Evolutionary conservation across 176 grass and related monocot species (phyloP).

Genomic region (Tillandsia fasciculata): DNA sequence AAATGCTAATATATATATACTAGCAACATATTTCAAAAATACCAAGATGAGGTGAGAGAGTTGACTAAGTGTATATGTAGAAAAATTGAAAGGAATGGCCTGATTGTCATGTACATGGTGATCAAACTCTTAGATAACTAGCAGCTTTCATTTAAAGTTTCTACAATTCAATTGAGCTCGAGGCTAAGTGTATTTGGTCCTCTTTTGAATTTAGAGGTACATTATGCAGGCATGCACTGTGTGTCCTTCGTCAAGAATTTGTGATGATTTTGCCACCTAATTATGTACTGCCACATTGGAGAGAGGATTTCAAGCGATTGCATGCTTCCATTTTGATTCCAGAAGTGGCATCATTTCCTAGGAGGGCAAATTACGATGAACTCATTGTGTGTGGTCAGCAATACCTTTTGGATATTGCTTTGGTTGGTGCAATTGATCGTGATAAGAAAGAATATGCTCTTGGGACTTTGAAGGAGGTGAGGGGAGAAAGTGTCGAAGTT

Average conservation of each 20-base stretch:
- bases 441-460: conserved; percentile 6
- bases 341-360: neutral
- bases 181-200: neutral
- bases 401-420: neutral
- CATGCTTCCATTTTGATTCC: neutral
- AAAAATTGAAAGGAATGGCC: conserved; percentile 2
- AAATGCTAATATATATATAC: conserved; percentile 6
- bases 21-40: neutral
- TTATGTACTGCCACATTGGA: neutral
- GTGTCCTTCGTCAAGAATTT: conserved; percentile 3
- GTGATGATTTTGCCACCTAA: conserved; percentile 3
- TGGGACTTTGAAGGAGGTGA: neutral
- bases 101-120: neutral
- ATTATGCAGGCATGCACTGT: neutral
- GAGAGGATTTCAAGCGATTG: conserved; percentile 11
- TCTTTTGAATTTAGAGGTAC: conserved; percentile 12
- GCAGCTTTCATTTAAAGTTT: conserved; percentile 3
- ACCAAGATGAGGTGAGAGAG: conserved; percentile 1
- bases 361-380: neutral
- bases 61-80: conserved; percentile 6
- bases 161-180: neutral
- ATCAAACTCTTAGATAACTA: neutral
- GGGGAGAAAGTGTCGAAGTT: conserved; percentile 7
- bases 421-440: neutral
- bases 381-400: neutral